Evolutionary conservation across 495 filamentous ascomycete species (phyloP), one percentile per base, ranked within the genome.

Genomic region (Articulospora tetracladia): DNA sequence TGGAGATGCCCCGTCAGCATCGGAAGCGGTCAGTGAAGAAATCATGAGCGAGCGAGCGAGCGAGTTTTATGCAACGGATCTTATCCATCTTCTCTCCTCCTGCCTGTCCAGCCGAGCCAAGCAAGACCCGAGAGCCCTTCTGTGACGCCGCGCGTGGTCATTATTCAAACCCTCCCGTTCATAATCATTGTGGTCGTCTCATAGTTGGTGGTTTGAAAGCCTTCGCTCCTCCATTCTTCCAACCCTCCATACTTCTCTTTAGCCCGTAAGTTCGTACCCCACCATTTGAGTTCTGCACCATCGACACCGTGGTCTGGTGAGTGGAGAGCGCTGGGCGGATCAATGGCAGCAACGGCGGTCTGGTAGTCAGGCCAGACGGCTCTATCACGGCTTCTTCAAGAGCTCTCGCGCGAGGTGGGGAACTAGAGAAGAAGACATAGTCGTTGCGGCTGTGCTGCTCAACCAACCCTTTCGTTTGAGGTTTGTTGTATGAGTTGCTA

Each of bases 221-320:
- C 26, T 62, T 36, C n/a, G 28, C n/a, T 32, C 57, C 55, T 27
- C 57, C 57, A 64, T 66, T 70, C 34, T 59, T 44, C 73, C 73
- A 74, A 8, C 73, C 73, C 57, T 72, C 67, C 64, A 76, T 68
- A 55, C 71, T 73, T 28, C 73, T 67, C 54, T 68, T 68, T n/a
- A 76, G 64, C 0, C 73, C 73, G 46, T 75, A 44, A 19, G 73
- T 75, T 52, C 62, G 64, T 61, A 64, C 59, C 22, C 17, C 20
- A 22, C 20, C 39, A 34, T n/a, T 46, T 17, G 28, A 19, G 24
- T 13, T 27, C 28, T 66, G 57, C 0, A 61, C 1, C 26, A 36
- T 56, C 13, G 59, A 34, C 13, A 62, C 20, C 13, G 26, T 66
- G 0, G 62, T 59, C 8, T 59, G 57, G 41, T 67, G 64, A 41